Conservation (phyloP, 1,284 basidiomycete genomes). For the Ceratobasidium sp. region DNA sequence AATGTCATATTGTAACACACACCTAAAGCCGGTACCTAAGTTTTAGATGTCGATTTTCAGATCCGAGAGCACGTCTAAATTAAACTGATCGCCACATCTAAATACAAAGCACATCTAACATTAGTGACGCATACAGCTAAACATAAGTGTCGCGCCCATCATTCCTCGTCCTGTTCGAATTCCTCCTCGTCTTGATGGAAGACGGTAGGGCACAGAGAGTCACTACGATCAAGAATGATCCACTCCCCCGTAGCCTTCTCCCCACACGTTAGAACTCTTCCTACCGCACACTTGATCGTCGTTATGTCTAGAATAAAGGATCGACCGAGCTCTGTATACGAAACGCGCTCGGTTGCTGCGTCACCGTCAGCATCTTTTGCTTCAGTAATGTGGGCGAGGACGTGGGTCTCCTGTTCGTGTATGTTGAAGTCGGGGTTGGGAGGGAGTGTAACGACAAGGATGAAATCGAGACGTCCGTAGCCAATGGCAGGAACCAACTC, state of each 20-base stretch:
- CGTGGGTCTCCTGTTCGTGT: not conserved
- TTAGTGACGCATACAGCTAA: too few relatives aligned
- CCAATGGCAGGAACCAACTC: not conserved
- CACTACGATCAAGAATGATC: conserved; percentile 3
- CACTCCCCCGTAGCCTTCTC: not conserved
- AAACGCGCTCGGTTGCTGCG: not conserved
- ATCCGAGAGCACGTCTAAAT: too few relatives aligned
- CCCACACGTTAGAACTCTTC: not conserved
- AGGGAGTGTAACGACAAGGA: conserved; percentile 1
- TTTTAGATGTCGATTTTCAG: too few relatives aligned
- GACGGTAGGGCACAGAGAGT: not conserved
- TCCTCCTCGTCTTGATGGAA: conserved; percentile 14
- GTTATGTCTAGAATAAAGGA: conserved; percentile 11
- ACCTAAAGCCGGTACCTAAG: too few relatives aligned
- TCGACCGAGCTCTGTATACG: not conserved
- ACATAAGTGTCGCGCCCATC: too few relatives aligned
- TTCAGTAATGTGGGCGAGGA: conserved; percentile 13
- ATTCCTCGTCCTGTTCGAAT: too few relatives aligned
- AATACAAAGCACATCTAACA: too few relatives aligned
- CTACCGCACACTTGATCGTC: not conserved
- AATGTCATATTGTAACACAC: too few relatives aligned
- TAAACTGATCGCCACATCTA: too few relatives aligned
- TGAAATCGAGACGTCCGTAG: conserved; percentile 24
- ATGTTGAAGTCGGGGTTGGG: not conserved
- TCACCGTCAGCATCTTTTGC: conserved; percentile 9